A percentile compares a stretch with the other conserved stretches of the same genome.
Evolutionary conservation across 257 asterid genomes (phyloP).

Genomic region (Przewalskia tangutica): DNA sequence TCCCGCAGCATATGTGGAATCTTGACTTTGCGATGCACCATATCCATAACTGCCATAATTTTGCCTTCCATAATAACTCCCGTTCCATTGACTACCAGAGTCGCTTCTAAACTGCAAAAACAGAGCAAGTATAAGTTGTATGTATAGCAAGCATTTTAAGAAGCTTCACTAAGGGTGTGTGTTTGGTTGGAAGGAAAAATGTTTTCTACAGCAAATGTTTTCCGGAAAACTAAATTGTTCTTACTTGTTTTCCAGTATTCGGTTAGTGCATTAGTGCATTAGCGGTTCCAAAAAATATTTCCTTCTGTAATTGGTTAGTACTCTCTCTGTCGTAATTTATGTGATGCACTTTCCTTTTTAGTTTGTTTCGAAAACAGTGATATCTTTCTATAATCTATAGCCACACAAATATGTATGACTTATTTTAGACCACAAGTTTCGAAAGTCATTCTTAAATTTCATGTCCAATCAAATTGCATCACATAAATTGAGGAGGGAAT

Average conservation of each 20-base stretch:
- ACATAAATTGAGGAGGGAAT: neutral
- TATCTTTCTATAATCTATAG: neutral
- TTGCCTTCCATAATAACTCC: conserved; percentile 56
- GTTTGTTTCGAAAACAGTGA: neutral
- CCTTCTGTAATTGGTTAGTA: neutral
- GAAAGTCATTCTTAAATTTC: neutral
- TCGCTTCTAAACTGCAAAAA: conserved; percentile 55
- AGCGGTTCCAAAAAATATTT: neutral
- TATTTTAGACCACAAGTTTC: neutral
- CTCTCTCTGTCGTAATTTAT: neutral
- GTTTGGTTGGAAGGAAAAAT: neutral
- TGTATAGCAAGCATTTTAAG: neutral
- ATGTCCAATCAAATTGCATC: neutral
- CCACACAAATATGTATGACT: neutral
- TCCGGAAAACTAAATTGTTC: neutral
- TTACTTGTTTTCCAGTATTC: neutral
- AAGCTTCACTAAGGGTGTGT: neutral
- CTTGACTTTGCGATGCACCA: conserved; percentile 18
- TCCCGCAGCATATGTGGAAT: conserved; percentile 22
- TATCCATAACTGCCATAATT: conserved; percentile 67
- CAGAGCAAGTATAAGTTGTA: neutral
- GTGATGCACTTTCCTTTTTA: neutral
- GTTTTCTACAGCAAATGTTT: neutral
- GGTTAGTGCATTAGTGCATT: neutral
- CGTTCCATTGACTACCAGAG: conserved; percentile 45